Evolutionary conservation across 371 early-diverging fungal genomes (phyloP), one percentile per base, ranked within the genome.

Genomic region (Synchytrium microbalum): DNA sequence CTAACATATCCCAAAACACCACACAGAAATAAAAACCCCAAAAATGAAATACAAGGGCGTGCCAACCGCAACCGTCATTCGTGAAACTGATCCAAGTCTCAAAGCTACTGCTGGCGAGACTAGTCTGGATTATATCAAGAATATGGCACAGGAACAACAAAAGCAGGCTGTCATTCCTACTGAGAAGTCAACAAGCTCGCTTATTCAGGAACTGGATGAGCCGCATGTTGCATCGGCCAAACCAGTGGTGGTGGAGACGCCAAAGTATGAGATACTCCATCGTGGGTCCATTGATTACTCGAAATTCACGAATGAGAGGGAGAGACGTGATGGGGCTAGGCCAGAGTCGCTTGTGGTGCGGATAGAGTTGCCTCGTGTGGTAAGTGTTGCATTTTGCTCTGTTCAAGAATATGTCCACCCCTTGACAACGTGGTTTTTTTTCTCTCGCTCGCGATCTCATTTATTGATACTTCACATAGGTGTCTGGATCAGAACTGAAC

Each of bases 11-110:
- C 13, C 28, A 62, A 62, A 62, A 59, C 62, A 10, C 3, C 51
- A 23, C 63, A 3, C 29, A 72, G 76, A 70, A 16, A 75, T 58
- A 61, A 75, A 75, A 38, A 63, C 59, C 3, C 65, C 75, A 24
- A 72, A 74, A 54, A 72, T 76, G 70, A 75, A 70, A 38, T 73
- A 62, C 61, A 81, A 83, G 61, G 79, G 80, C 27, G 65, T 66
- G 1, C 73, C 76, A 0, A 64, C 63, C 27, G 54, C 68, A 29
- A 78, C 81, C 2, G 71, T 77, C n/a, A 74, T 81, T 19, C 54
- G 61, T 19, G 38, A 23, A 0, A 29, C 38, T 61, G 54, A 46
- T 58, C 16, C 32, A 10, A 46, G 16, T 38, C 24, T 33, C 65
- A 27, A 64, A 46, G 1, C 54, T 19, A 5, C 38, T 32, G 1